Evolutionary conservation across 164 flowering plant genomes (phyloP).

Genomic region (Magnolia officinalis): DNA sequence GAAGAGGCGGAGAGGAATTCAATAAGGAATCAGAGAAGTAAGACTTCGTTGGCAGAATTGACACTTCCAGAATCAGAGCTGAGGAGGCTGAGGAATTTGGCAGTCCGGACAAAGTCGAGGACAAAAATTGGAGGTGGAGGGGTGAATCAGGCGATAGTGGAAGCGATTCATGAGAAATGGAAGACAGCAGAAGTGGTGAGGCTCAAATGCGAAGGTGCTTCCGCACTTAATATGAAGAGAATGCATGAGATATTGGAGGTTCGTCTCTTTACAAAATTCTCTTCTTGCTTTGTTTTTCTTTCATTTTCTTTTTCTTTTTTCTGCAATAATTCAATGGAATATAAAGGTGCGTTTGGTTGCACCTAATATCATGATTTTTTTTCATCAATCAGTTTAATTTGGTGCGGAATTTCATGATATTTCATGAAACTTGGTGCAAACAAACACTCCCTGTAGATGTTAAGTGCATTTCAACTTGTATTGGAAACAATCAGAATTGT

Average conservation of each 20-base stretch:
- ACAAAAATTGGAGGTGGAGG: slow-evolving; percentile 63
- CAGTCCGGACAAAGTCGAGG: slow-evolving; percentile 51
- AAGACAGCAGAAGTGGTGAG: slow-evolving; percentile 65
- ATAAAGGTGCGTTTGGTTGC: neutral
- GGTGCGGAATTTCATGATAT: neutral
- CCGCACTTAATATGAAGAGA: slow-evolving; percentile 88
- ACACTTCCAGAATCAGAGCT: slow-evolving; percentile 74
- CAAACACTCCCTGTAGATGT: too few species aligned
- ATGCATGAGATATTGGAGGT: slow-evolving; percentile 96
- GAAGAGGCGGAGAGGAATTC: slow-evolving; percentile 29
- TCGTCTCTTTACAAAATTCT: slow-evolving; percentile 8
- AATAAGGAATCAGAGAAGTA: slow-evolving; percentile 33
- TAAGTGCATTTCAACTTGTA: too few species aligned
- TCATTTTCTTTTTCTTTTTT: neutral
- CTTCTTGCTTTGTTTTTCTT: slow-evolving; percentile 7
- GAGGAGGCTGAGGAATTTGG: slow-evolving; percentile 69
- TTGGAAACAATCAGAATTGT: too few species aligned
- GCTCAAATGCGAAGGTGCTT: slow-evolving; percentile 70
- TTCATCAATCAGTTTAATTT: neutral
- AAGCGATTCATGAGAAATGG: slow-evolving; percentile 81
- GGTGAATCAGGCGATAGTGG: slow-evolving; percentile 71
- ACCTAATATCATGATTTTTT: neutral
- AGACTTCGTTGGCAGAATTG: slow-evolving; percentile 65
- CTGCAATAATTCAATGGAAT: neutral
- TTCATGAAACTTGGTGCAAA: neutral